These are phyloP conservation scores for Pinus albicaulis DNA, from an alignment of 75 land plant species.

Conservation along the genomic window DNA sequence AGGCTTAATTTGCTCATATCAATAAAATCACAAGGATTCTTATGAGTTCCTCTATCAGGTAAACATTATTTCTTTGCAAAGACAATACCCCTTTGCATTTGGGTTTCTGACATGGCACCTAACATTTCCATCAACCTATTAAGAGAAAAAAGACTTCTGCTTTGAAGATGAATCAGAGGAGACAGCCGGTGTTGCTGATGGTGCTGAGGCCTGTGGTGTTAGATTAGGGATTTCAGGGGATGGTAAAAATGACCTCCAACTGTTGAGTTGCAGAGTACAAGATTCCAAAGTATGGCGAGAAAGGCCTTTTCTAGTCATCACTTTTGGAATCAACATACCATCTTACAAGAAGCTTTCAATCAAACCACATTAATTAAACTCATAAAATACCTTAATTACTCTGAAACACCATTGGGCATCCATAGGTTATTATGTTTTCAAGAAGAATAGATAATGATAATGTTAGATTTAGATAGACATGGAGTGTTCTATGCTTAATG, in stretches of 20 bases:
- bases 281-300: slow-evolving; percentile 34
- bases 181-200: background rate
- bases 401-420: no score
- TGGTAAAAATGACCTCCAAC: slow-evolving; percentile 65
- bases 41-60: slow-evolving; percentile 33
- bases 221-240: slow-evolving; percentile 17
- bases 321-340: slow-evolving; percentile 1
- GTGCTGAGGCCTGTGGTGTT: slow-evolving; percentile 2
- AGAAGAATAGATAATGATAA: no score
- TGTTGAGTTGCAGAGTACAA: slow-evolving; percentile 54
- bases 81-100: background rate
- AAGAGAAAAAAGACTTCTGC: background rate
- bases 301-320: slow-evolving; percentile 4
- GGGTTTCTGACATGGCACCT: slow-evolving; percentile 12
- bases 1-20: slow-evolving; percentile 39
- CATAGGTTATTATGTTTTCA: no score
- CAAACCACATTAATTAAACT: no score
- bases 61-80: slow-evolving; percentile 44
- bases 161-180: background rate
- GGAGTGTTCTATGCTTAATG: no score
- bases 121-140: background rate
- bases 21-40: slow-evolving; percentile 13
- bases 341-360: background rate
- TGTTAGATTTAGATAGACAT: no score
- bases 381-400: no score